Evolutionary conservation across 2,329 filamentous ascomycete species (phyloP).

Genomic region (Aspergillus pseudoterreus): DNA sequence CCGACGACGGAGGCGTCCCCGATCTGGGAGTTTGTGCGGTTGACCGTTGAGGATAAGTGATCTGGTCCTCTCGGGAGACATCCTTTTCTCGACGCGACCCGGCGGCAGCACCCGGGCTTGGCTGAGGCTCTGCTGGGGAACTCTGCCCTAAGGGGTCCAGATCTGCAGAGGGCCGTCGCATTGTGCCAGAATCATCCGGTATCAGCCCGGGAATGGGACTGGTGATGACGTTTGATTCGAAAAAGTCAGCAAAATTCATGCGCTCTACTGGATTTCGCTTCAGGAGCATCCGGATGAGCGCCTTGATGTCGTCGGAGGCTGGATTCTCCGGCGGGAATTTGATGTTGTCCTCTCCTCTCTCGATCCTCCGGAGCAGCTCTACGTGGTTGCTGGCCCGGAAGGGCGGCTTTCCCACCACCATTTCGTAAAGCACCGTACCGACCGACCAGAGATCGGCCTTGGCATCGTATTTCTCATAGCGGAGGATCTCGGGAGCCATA

Average conservation of each 20-base stretch:
- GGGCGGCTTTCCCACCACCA: constrained; percentile 85
- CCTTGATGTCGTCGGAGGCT: constrained; percentile 73
- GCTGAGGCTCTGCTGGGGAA: constrained; percentile 16
- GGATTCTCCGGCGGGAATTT: constrained; percentile 71
- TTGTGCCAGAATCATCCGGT: constrained; percentile 61
- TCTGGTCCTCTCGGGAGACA: constrained; percentile 17
- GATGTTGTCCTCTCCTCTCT: constrained; percentile 81
- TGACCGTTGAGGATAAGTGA: constrained; percentile 36
- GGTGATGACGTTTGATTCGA: constrained; percentile 68
- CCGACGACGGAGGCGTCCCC: constrained; percentile 25
- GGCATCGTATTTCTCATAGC: constrained; percentile 95
- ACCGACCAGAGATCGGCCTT: constrained; percentile 98
- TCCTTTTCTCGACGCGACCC: constrained; percentile 20
- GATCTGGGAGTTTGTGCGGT: constrained; percentile 25
- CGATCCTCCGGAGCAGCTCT: constrained; percentile 86
- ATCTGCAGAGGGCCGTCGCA: constrained; percentile 18
- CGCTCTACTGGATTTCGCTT: constrained; percentile 83
- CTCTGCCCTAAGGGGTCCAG: constrained; percentile 7
- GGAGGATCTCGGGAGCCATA: constrained; percentile 96
- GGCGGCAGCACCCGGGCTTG: constrained; percentile 11
- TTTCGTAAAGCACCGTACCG: constrained; percentile 91
- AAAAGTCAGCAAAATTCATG: constrained; percentile 82
- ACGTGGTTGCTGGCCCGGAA: constrained; percentile 94
- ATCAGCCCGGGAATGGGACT: constrained; percentile 75
- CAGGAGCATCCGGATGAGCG: constrained; percentile 72